A percentile compares a stretch with the other conserved stretches of the same genome.
These are phyloP conservation scores for Smittium mucronatum DNA, from an alignment of 371 early-diverging fungal species.

Conservation along the genomic window DNA sequence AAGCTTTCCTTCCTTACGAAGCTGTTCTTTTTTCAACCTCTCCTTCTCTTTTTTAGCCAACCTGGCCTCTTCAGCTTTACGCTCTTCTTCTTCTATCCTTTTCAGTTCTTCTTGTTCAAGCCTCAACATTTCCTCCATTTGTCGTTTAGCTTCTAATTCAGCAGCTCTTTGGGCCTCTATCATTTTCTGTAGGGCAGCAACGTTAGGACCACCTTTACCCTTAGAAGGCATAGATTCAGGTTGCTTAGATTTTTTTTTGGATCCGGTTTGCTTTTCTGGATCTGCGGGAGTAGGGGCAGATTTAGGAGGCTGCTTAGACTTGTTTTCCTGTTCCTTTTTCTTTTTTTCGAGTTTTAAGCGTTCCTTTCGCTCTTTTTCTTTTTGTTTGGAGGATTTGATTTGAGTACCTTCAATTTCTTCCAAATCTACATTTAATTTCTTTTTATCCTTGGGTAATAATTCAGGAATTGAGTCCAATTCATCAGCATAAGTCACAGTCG, in stretches of 20 bases:
- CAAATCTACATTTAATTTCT: background rate
- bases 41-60: constrained; percentile 56
- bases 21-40: constrained; percentile 74
- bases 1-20: constrained; percentile 81
- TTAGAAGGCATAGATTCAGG: constrained; percentile 11
- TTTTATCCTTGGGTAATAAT: constrained; percentile 10
- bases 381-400: constrained; percentile 45
- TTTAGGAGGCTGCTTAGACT: constrained; percentile 25
- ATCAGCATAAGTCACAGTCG: constrained; percentile 12
- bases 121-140: constrained; percentile 43
- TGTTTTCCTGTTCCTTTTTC: constrained; percentile 34
- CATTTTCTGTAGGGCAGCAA: constrained; percentile 53
- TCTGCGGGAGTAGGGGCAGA: constrained; percentile 34
- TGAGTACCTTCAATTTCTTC: constrained; percentile 18
- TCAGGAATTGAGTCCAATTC: constrained; percentile 6
- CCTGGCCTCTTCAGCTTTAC: constrained; percentile 47
- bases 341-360: constrained; percentile 29
- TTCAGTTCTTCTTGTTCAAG: constrained; percentile 42
- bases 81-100: constrained; percentile 39
- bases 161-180: constrained; percentile 47
- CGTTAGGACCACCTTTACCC: constrained; percentile 20
- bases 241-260: constrained; percentile 12
- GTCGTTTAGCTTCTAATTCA: constrained; percentile 40
- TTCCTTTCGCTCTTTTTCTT: constrained; percentile 43
- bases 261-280: constrained; percentile 14